Evolutionary conservation across 441 rosid species (phyloP), one percentile per base, ranked within the genome.

Genomic region (Lepidium campestre): DNA sequence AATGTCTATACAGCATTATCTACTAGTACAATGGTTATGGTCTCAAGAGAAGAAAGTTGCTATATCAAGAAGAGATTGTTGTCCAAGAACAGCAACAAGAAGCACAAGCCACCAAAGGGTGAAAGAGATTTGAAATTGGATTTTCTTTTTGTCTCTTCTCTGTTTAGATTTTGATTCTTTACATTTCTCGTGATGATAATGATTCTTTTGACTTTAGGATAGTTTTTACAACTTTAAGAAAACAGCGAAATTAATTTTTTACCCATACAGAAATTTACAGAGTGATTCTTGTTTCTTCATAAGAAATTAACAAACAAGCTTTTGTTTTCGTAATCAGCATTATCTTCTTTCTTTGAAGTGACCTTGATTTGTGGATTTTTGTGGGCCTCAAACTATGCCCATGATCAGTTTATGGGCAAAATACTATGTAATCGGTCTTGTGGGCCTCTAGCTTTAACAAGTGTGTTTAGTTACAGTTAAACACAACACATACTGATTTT

Each of bases 11-110:
- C 80, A 86, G 87, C 82, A 69, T 87, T 29, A 86, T 93, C 57
- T 91, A 82, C 76, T 93, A 78, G 70, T 89, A 89, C 77, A 93
- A 87, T 62, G 96, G 88, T 27, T 84, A 84, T 12, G 89, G 94
- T 62, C 82, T 85, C n/a, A 88, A 80, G 72, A 93, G 87, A 82
- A 89, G 98, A 74, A 77, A 90, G 69, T 66, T 93, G 78, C 77
- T 83, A 22, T 81, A 85, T 75, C 42, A 67, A 23, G 90, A 90
- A 64, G 96, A 88, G 39, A 79, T 46, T 49, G 53, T 81, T 66
- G 70, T 62, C 12, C 77, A 73, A 60, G 72, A 73, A 37, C 77
- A n/a, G n/a, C n/a, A 53, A 31, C 85, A 75, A 71, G 82, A 81
- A 48, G 75, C 94, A 44, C 86, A 64, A 44, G 79, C 86, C 42